Evolutionary conservation across 1,139 yeast species (phyloP).

Genomic region (Candida sp.): DNA sequence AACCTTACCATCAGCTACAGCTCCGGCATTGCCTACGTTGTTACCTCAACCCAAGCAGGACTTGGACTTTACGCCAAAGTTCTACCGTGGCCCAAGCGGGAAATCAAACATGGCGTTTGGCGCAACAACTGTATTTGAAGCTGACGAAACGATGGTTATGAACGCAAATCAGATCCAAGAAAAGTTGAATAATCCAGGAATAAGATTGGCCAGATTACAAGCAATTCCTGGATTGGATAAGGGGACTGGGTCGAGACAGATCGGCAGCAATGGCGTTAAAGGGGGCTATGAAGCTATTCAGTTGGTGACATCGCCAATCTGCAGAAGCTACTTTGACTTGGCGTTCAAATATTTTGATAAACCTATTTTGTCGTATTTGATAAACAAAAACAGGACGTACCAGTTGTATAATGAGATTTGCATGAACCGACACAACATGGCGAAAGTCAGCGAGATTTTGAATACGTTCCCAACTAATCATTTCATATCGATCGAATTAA

Average conservation of each 20-base stretch:
- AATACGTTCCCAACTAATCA: conserved; percentile 10
- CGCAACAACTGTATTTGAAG: conserved; percentile 10
- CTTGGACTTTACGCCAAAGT: conserved; percentile 10
- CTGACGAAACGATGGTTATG: conserved; percentile 11
- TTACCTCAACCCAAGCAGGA: conserved; percentile 6
- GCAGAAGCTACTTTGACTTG: conserved; percentile 4
- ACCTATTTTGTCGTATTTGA: conserved; percentile 10
- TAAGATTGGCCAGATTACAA: conserved; percentile 1
- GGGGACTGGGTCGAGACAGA: neutral
- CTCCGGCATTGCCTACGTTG: conserved; percentile 5
- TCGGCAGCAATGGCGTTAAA: neutral
- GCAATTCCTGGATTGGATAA: neutral
- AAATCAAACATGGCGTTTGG: conserved; percentile 9
- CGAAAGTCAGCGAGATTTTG: conserved; percentile 4
- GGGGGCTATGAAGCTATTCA: neutral
- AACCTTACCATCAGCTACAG: neutral
- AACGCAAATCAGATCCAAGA: conserved; percentile 4
- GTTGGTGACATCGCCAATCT: conserved; percentile 10
- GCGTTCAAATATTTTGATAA: conserved; percentile 7
- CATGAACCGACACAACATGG: neutral
- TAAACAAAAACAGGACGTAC: neutral
- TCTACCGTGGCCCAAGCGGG: conserved; percentile 8
- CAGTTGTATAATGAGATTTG: conserved; percentile 9
- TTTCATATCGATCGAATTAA: conserved; percentile 11
- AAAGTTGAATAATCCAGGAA: neutral